Conservation (phyloP, 2,329 filamentous ascomycete species). For the Colletotrichum euphorbiae region DNA sequence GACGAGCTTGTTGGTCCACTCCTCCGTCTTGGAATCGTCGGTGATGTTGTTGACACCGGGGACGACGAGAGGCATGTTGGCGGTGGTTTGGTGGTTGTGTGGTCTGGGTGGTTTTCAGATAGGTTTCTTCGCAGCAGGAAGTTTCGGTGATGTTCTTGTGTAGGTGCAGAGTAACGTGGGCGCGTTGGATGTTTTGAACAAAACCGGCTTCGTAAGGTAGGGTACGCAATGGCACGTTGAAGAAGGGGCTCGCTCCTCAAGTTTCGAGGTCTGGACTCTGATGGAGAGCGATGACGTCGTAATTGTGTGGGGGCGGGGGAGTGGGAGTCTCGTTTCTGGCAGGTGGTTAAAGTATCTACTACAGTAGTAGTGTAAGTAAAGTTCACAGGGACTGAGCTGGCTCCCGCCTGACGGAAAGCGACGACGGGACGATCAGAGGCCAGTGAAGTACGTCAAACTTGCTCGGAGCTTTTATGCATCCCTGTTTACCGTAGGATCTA, state of each 20-base stretch:
- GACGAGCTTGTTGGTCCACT: constrained; percentile 72
- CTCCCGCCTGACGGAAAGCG: constrained; percentile 18
- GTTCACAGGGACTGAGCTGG: constrained; percentile 10
- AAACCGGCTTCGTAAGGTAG: neutral
- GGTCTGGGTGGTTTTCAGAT: neutral
- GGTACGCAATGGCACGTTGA: neutral
- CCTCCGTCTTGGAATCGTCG: constrained; percentile 60
- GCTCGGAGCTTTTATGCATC: constrained; percentile 5
- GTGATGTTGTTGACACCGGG: constrained; percentile 65
- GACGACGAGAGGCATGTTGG: constrained; percentile 73
- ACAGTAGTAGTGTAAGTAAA: neutral
- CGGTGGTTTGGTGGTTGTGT: constrained; percentile 1
- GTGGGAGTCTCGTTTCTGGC: constrained; percentile 1
- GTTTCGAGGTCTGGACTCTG: constrained; percentile 21
- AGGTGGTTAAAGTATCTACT: neutral
- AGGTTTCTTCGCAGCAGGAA: neutral
- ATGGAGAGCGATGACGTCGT: constrained; percentile 34
- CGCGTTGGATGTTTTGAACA: constrained; percentile 1
- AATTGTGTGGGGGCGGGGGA: constrained; percentile 33
- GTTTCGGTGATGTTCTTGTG: neutral
- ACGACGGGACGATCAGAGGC: constrained; percentile 10
- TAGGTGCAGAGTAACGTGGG: neutral
- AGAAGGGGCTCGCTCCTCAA: neutral
- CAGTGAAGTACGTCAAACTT: constrained; percentile 4
- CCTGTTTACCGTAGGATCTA: constrained; percentile 3